Evolutionary conservation across 257 asterid species (phyloP), one percentile per base, ranked within the genome.

Genomic region (Scutellaria baicalensis): DNA sequence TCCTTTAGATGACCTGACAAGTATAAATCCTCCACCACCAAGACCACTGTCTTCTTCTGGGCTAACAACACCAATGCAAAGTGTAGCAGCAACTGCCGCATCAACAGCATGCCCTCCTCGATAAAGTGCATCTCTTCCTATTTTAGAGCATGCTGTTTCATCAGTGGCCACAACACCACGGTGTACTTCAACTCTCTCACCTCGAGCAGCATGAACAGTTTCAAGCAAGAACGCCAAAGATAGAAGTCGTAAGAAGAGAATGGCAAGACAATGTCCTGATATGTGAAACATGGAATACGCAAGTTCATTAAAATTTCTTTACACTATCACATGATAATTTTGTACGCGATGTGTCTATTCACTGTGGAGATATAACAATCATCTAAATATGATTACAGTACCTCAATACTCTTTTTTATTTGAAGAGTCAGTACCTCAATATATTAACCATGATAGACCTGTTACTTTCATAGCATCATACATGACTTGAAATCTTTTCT

Each of bases 11-110:
- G 78, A 48, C 35, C 84, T 63, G 35, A 82, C 73, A 36, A 85
- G 66, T 80, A 85, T 82, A 72, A 85, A 82, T 43, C 81, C 84
- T 0, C 90, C 90, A 5, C 90, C 90, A 35, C 88, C 90, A 12
- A 57, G 79, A 39, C 90, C 90, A 70, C 88, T 85, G 9, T 80
- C 72, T 8, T 80, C 72, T 8, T 78, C 80, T 0, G 85, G 83
- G 73, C 82, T 72, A 21, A 76, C 69, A 58, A 85, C 86, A 33
- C 88, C 90, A 66, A 85, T 76, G 72, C 90, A 85, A n/a, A 83
- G 69, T 3, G 84, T 71, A 42, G 84, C 79, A 17, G 87, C 87
- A 23, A 84, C 87, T 2, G 85, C 76, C 50, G 87, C 85, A 76
- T 85, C 90, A 14, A 85, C 81, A 47, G 88, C 90, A 38, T 78